Percentiles rank a stretch among this genome's conserved stretches.
phyloP scores from a whole-genome alignment of 495 filamentous ascomycete genomes.

The Penicillium argentinense region DNA sequence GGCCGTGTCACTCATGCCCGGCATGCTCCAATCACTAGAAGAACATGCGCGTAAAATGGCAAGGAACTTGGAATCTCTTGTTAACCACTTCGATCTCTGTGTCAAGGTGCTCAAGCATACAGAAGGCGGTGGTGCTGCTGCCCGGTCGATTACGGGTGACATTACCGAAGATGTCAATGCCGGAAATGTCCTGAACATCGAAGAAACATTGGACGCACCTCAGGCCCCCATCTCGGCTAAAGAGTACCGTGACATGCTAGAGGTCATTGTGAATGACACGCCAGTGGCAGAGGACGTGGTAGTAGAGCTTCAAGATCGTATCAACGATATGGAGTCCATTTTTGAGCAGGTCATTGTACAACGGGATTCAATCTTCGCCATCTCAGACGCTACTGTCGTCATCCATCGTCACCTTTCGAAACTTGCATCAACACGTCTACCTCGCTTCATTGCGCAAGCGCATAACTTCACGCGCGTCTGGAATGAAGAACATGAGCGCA shows the following conservation, averaged over 20 bases:
- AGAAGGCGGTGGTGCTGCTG: slow-evolving; percentile 79
- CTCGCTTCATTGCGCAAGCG: slow-evolving; percentile 66
- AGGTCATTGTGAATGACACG: slow-evolving; percentile 80
- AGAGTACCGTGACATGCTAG: slow-evolving; percentile 80
- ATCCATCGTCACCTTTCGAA: slow-evolving; percentile 67
- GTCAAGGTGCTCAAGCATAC: slow-evolving; percentile 89
- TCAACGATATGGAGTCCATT: slow-evolving; percentile 69
- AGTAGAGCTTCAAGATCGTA: slow-evolving; percentile 72
- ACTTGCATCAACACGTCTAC: slow-evolving; percentile 60
- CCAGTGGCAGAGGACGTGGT: slow-evolving; percentile 88
- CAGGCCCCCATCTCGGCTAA: slow-evolving; percentile 71
- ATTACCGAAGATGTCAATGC: slow-evolving; percentile 56
- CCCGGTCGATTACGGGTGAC: slow-evolving; percentile 57
- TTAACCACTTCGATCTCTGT: slow-evolving; percentile 92
- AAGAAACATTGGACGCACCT: slow-evolving; percentile 51
- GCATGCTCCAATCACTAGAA: slow-evolving; percentile 71
- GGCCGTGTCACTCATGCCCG: slow-evolving; percentile 55
- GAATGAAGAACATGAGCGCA: slow-evolving; percentile 68
- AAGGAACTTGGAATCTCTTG: slow-evolving; percentile 73
- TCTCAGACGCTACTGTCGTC: slow-evolving; percentile 51
- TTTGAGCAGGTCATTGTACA: slow-evolving; percentile 56
- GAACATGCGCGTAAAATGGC: slow-evolving; percentile 83
- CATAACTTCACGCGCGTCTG: slow-evolving; percentile 72
- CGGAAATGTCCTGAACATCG: slow-evolving; percentile 52
- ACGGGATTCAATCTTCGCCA: slow-evolving; percentile 48